A percentile compares a stretch with the other conserved stretches of the same genome.
phyloP scores from a whole-genome alignment of 352 stramenopile species.

The Phytophthora idaei region DNA sequence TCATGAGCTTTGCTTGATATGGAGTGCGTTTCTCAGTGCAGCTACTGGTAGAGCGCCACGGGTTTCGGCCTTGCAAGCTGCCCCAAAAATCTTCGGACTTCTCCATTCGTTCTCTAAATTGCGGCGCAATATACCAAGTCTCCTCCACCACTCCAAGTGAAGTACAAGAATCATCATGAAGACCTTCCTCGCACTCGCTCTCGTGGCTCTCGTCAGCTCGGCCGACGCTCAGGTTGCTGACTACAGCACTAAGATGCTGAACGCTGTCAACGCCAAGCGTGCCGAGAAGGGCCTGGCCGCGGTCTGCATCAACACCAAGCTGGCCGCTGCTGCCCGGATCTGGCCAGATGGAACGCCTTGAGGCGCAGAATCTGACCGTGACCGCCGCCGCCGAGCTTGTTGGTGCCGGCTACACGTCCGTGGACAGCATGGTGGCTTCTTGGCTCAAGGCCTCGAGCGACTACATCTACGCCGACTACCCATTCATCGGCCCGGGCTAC shows the following conservation, averaged over 20 bases:
- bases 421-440: slow-evolving; percentile 37
- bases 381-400: slow-evolving; percentile 40
- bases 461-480: slow-evolving; percentile 38
- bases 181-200: slow-evolving; percentile 27
- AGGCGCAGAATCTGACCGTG: slow-evolving; percentile 30
- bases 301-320: slow-evolving; percentile 52
- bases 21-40: slow-evolving; percentile 26
- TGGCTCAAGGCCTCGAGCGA: slow-evolving; percentile 46
- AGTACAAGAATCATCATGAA: slow-evolving; percentile 30
- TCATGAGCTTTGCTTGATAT: slow-evolving; percentile 30
- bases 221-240: slow-evolving; percentile 36
- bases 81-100: slow-evolving; percentile 3
- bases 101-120: slow-evolving; percentile 36
- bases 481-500: slow-evolving; percentile 39
- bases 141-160: slow-evolving; percentile 18
- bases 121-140: slow-evolving; percentile 31
- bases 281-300: slow-evolving; percentile 32
- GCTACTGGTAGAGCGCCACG: not conserved
- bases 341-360: slow-evolving; percentile 28
- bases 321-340: slow-evolving; percentile 39
- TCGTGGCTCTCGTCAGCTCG: slow-evolving; percentile 32
- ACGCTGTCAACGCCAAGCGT: slow-evolving; percentile 46
- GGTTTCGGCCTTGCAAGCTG: not conserved
- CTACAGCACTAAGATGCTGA: slow-evolving; percentile 42
- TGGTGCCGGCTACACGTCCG: slow-evolving; percentile 41